Evolutionary conservation across 1,284 basidiomycete genomes (phyloP).

Genomic region (Heterobasidion irregulare): DNA sequence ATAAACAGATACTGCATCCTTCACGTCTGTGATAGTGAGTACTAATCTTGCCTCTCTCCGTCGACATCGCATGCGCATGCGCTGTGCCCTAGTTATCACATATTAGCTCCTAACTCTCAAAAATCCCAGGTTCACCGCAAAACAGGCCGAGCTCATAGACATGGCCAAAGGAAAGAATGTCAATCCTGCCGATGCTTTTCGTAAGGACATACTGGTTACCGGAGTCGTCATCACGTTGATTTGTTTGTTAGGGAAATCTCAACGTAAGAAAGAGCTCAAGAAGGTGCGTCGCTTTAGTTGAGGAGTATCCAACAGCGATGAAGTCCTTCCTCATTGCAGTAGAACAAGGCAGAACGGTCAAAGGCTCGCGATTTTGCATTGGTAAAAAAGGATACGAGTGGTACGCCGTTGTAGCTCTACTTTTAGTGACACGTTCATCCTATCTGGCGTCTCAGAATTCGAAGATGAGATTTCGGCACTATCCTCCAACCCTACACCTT

Average conservation of each 20-base stretch:
- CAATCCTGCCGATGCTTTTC: slow-evolving; percentile 81
- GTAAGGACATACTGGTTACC: slow-evolving; percentile 31
- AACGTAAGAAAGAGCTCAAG: slow-evolving; percentile 84
- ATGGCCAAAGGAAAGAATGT: slow-evolving; percentile 80
- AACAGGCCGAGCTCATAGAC: background rate
- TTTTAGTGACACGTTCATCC: background rate
- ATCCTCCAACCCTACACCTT: slow-evolving; percentile 34
- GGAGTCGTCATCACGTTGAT: background rate
- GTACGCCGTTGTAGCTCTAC: slow-evolving; percentile 25
- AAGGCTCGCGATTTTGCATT: slow-evolving; percentile 76
- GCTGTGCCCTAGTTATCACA: no score
- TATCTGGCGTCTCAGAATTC: slow-evolving; percentile 35
- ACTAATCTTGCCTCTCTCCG: no score
- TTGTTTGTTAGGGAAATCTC: slow-evolving; percentile 61
- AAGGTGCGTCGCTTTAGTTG: slow-evolving; percentile 47
- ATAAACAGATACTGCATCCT: no score
- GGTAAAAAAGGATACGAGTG: slow-evolving; percentile 83
- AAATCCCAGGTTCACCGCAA: no score
- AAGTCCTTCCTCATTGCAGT: slow-evolving; percentile 31
- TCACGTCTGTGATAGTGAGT: no score
- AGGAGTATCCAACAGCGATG: slow-evolving; percentile 1
- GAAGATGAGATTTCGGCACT: slow-evolving; percentile 65
- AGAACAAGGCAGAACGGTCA: slow-evolving; percentile 80
- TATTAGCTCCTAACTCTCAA: no score
- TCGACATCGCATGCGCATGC: no score